Conservation (phyloP, 768 basidiomycete species). For the Amanita polypyramis region DNA sequence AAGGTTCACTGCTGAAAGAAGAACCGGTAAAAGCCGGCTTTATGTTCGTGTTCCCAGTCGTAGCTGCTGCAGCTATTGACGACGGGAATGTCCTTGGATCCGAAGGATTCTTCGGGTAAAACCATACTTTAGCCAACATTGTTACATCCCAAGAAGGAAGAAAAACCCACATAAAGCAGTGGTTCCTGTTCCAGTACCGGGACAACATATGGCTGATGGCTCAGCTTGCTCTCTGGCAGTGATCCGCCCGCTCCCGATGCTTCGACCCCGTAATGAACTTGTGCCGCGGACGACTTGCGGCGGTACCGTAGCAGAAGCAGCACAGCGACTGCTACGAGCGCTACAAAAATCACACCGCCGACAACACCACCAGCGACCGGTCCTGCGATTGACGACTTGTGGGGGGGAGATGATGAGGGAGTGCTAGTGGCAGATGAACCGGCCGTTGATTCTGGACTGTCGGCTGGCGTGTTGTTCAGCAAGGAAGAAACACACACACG, state of each 20-base stretch:
- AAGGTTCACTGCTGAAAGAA: neutral
- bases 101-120: constrained; percentile 12
- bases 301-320: constrained; percentile 21
- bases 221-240: neutral
- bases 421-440: constrained; percentile 10
- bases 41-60: constrained; percentile 7
- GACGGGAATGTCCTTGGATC: constrained; percentile 15
- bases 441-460: constrained; percentile 25
- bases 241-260: neutral
- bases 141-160: neutral
- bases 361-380: constrained; percentile 60
- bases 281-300: constrained; percentile 8
- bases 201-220: neutral
- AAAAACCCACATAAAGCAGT: constrained; percentile 1
- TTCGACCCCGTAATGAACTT: neutral
- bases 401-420: constrained; percentile 1
- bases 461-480: constrained; percentile 10
- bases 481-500: neutral
- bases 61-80: constrained; percentile 17
- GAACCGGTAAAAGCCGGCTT: constrained; percentile 13
- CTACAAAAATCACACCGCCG: constrained; percentile 39
- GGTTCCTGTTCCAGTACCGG: neutral
- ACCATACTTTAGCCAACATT: neutral
- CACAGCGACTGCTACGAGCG: constrained; percentile 25
- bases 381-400: constrained; percentile 25